Base-by-base conservation (phyloP, 2,329 filamentous ascomycete species). In the Massarina eburnea region DNA sequence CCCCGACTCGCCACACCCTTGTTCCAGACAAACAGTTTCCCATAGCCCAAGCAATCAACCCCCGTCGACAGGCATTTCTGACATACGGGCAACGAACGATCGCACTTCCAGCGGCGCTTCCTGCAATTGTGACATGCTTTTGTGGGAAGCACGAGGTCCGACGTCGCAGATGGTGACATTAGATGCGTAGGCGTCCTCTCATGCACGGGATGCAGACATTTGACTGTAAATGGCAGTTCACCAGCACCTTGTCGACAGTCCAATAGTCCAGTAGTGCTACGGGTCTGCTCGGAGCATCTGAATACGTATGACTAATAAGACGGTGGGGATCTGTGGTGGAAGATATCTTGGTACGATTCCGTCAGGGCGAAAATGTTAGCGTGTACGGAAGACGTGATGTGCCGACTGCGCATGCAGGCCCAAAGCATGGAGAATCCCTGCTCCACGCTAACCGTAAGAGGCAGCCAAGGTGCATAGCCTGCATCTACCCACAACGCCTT, bases 121-220 rank as follows among this genome's bases (percentile, higher is more conserved):
- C 81, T 80, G 67, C 82, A 85, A 68, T 83, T 84, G 67, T 84
- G 80, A 65, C 82, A 85, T 49, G 77, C 58, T 63, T 70, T 68
- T 29, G 67, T 64, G 24, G 67, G 64, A 15, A 66, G 56, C 29
- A 56, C 57, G 35, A 67, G 50, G 29, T 58, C 50, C 45, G 59
- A 15, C 19, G 22, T 24, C n/a, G 20, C 35, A 24, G 35, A 24
- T 6, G 35, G 54, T 40, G 54, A 45, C 49, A 52, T 70, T 62
- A 61, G 60, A 55, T 54, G n/a, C n/a, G n/a, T n/a, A 53, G 52
- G 45, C 49, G 44, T 26, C 24, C 24, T 21, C 20, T 54, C 58
- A 67, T 68, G 64, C 63, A 52, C 54, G 54, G 36, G 46, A 33
- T 67, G 66, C 56, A 44, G 52, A 44, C 36, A 47, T 48, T 51